These are phyloP conservation scores for Heritiera littoralis DNA, from an alignment of 345 rosid genomes.

Conservation along the genomic window DNA sequence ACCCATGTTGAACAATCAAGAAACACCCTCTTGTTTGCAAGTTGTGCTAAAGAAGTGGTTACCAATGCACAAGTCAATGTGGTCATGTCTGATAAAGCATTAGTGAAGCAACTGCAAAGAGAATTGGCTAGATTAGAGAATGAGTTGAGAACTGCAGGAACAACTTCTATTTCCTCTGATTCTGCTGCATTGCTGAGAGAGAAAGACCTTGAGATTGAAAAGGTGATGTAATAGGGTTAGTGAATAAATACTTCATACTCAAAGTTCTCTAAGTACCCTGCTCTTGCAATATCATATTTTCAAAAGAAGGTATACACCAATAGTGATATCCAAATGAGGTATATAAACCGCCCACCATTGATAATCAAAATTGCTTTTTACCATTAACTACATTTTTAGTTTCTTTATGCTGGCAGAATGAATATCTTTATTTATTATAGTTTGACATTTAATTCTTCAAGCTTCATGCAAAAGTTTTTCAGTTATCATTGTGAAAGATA, in stretches of 20 bases:
- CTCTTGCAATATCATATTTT: background rate
- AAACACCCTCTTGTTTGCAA: conserved; percentile 89
- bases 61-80: conserved; percentile 90
- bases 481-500: background rate
- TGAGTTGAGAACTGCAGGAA: conserved; percentile 57
- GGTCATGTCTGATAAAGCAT: conserved; percentile 81
- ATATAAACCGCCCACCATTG: background rate
- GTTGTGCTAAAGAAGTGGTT: conserved; percentile 91
- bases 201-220: conserved; percentile 77
- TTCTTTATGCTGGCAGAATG: background rate
- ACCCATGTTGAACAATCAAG: conserved; percentile 92
- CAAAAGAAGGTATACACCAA: background rate
- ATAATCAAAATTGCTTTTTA: background rate
- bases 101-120: conserved; percentile 86
- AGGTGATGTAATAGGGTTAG: conserved; percentile 40
- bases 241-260: background rate
- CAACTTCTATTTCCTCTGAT: conserved; percentile 41
- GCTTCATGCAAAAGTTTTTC: background rate
- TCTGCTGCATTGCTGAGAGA: conserved; percentile 52
- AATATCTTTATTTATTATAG: background rate
- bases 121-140: conserved; percentile 84
- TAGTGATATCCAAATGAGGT: background rate
- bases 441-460: background rate
- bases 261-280: background rate
- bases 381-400: background rate